A percentile compares a stretch with the other conserved stretches of the same genome.
phyloP scores from a whole-genome alignment of 2,329 filamentous ascomycete species.

The Aspergillus hortae region DNA sequence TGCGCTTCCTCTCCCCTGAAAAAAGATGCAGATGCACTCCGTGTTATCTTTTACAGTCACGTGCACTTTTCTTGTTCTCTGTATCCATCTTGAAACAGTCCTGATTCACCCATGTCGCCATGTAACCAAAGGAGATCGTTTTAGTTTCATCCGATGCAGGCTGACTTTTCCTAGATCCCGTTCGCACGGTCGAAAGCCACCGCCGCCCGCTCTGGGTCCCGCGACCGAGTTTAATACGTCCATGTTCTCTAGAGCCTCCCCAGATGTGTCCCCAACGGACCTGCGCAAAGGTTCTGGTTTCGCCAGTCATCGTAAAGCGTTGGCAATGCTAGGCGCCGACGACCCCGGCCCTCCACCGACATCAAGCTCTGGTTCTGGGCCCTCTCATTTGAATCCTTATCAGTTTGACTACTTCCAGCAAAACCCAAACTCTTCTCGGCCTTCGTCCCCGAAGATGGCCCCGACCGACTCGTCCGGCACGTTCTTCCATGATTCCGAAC shows the following conservation, averaged over 20 bases:
- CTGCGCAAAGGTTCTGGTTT: conserved; percentile 29
- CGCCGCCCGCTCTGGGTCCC: conserved; percentile 8
- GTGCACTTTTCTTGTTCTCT: neutral
- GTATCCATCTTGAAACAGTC: neutral
- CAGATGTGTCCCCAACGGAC: conserved; percentile 37
- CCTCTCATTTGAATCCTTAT: conserved; percentile 19
- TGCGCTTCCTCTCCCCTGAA: neutral
- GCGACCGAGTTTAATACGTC: conserved; percentile 28
- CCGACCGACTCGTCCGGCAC: conserved; percentile 29
- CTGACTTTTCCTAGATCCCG: conserved; percentile 21
- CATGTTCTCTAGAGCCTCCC: conserved; percentile 33
- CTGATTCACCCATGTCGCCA: neutral
- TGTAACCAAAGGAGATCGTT: neutral
- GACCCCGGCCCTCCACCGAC: conserved; percentile 23
- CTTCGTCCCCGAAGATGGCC: conserved; percentile 24
- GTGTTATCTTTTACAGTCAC: neutral
- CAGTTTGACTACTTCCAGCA: conserved; percentile 16
- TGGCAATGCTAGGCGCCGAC: conserved; percentile 28
- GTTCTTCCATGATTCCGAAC: conserved; percentile 38
- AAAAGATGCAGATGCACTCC: neutral
- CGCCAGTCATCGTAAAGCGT: conserved; percentile 32
- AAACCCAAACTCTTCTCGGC: conserved; percentile 30
- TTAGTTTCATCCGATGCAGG: neutral
- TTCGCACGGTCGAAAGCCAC: conserved; percentile 17
- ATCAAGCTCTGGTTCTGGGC: conserved; percentile 19